Evolutionary conservation across 805 yeast genomes (phyloP).

Genomic region (Starmerella davenportii): DNA sequence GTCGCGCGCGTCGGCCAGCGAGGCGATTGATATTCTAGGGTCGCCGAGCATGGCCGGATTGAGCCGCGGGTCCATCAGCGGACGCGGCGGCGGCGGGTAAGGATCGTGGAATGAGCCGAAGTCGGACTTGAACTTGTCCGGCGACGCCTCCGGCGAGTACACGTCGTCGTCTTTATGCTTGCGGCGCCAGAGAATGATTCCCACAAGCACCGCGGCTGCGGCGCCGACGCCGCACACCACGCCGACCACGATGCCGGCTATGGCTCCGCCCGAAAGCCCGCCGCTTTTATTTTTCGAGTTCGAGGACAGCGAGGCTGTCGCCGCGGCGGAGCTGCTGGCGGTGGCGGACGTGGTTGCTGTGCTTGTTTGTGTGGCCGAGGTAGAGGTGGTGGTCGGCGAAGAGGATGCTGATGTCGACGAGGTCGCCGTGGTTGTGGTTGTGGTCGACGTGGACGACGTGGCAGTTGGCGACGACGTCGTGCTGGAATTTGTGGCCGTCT

Average conservation of each 20-base stretch:
- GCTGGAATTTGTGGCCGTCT: background rate
- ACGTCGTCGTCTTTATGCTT: conserved; percentile 30
- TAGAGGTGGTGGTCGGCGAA: conserved; percentile 16
- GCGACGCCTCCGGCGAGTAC: conserved; percentile 20
- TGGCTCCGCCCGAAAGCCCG: conserved; percentile 31
- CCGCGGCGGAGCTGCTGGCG: background rate
- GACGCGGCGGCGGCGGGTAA: conserved; percentile 14
- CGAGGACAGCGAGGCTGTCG: conserved; percentile 6
- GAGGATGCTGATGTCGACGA: conserved; percentile 13
- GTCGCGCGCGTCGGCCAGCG: conserved; percentile 72
- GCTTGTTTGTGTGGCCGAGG: background rate
- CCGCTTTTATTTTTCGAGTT: conserved; percentile 12
- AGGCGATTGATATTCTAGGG: conserved; percentile 59
- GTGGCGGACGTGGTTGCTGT: conserved; percentile 1
- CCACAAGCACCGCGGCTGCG: conserved; percentile 24
- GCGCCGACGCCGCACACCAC: conserved; percentile 30
- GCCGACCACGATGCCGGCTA: conserved; percentile 46
- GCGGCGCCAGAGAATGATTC: conserved; percentile 29
- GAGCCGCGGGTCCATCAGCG: conserved; percentile 42
- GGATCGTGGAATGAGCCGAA: conserved; percentile 12
- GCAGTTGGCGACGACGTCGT: conserved; percentile 1
- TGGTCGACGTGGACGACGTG: background rate
- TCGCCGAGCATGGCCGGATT: conserved; percentile 69
- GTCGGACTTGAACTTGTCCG: conserved; percentile 18
- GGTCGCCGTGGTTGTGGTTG: conserved; percentile 1